Evolutionary conservation across 73 alveolate genomes (phyloP), one percentile per base, ranked within the genome.

Genomic region (Stentor roeselii): DNA sequence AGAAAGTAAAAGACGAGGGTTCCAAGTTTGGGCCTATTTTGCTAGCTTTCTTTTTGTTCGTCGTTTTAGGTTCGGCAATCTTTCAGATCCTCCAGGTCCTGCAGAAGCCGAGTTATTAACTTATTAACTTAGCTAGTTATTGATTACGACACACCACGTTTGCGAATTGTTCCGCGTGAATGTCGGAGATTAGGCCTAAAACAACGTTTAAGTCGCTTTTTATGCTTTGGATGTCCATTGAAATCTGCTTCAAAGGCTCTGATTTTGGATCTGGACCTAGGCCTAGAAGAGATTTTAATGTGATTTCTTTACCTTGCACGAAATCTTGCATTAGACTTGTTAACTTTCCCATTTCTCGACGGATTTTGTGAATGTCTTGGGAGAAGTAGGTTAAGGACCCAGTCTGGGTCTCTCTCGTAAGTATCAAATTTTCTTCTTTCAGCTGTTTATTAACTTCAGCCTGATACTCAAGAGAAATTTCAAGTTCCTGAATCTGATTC

Each of bases 1-100:
- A 67, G 80, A 67, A 67, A 67, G 41, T 21, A 67, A 67, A 67
- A 67, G 80, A 67, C 34, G 80, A 67, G 27, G 80, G 80, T 67
- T 27, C 37, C 21, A 67, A 36, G 21, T 36, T 67, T 67, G 80
- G 80, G 11, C 80, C 80, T 21, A 67, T 67, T 67, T 32, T 67
- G n/a, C 37, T 67, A 30, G 80, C 80, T 40, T 67, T 67, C 41
- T 67, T 67, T 40, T 32, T 67, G 27, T 67, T 67, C 34, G 80
- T 67, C 11, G 80, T 67, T 11, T 36, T 67, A n/a, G 80, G 80
- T 30, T 67, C 80, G 34, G 80, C 80, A 34, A 67, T 67, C n/a
- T 67, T 67, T 40, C 80, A 67, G 37, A 67, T 67, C 37, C 11
- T 67, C 50, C 80, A 67, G 2, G n/a, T 32, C 21, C 27, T 32